These are phyloP conservation scores for Stellera chamaejasme DNA, from an alignment of 345 rosid species.

Conservation along the genomic window DNA sequence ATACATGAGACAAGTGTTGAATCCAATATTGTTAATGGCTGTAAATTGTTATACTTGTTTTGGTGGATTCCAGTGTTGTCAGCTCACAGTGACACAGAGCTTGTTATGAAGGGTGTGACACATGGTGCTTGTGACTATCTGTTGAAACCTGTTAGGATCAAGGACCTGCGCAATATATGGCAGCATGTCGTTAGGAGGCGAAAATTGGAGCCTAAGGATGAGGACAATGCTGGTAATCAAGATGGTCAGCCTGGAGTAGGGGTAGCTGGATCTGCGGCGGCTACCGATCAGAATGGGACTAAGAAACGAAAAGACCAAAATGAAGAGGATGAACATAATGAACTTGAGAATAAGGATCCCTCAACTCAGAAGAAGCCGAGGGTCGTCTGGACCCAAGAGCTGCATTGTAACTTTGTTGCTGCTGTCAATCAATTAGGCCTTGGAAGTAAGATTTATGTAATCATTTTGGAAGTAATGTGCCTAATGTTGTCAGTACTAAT, in stretches of 20 bases:
- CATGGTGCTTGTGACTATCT: slow-evolving; percentile 92
- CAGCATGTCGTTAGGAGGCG: slow-evolving; percentile 68
- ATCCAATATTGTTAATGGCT: too few relatives aligned
- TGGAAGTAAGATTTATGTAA: slow-evolving; percentile 52
- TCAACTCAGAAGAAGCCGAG: slow-evolving; percentile 76
- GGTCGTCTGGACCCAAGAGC: slow-evolving; percentile 81
- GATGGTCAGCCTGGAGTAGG: slow-evolving; percentile 19
- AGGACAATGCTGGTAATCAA: slow-evolving; percentile 19
- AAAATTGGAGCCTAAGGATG: slow-evolving; percentile 28
- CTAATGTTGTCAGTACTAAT: background rate
- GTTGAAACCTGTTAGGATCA: slow-evolving; percentile 67
- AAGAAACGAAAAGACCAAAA: slow-evolving; percentile 61
- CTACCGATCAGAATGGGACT: slow-evolving; percentile 29
- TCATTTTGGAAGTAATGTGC: background rate
- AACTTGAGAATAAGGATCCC: slow-evolving; percentile 51
- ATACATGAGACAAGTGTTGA: too few relatives aligned
- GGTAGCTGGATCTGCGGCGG: slow-evolving; percentile 25
- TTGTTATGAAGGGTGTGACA: slow-evolving; percentile 76
- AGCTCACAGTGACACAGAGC: slow-evolving; percentile 62
- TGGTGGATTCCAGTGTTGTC: slow-evolving; percentile 62
- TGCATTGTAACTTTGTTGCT: slow-evolving; percentile 73
- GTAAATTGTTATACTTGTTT: background rate
- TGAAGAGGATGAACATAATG: slow-evolving; percentile 62
- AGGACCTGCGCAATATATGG: slow-evolving; percentile 93
- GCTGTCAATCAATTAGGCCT: slow-evolving; percentile 87